These are phyloP conservation scores for Nitzschia sp. DNA, from an alignment of 108 stramenopile species.

Conservation along the genomic window DNA sequence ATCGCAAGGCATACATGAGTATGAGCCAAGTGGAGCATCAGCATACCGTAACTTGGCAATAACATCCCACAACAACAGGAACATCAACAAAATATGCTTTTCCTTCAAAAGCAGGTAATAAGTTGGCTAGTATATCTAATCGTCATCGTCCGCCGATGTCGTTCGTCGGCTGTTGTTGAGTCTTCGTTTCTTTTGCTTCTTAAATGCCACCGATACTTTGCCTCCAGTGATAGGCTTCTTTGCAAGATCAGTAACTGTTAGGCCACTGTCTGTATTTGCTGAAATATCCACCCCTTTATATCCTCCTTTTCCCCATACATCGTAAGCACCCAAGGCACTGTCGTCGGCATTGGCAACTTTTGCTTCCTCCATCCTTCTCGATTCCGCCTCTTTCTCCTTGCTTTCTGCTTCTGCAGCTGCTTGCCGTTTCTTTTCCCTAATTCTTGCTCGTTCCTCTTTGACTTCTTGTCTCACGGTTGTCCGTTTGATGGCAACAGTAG, in stretches of 20 bases:
- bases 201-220: constrained; percentile 32
- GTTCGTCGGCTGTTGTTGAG: constrained; percentile 42
- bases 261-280: constrained; percentile 35
- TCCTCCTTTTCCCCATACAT: constrained; percentile 62
- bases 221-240: constrained; percentile 48
- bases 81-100: too few species aligned
- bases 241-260: constrained; percentile 48
- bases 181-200: constrained; percentile 25
- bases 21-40: too few species aligned
- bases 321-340: constrained; percentile 83
- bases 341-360: constrained; percentile 77
- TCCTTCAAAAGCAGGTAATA: too few species aligned
- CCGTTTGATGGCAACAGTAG: constrained; percentile 63
- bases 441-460: constrained; percentile 60
- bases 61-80: too few species aligned
- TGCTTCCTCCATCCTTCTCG: constrained; percentile 77
- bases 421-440: constrained; percentile 37
- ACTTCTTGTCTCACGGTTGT: constrained; percentile 64
- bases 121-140: neutral
- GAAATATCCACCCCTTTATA: constrained; percentile 83
- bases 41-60: too few species aligned
- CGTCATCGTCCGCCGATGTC: constrained; percentile 64
- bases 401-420: constrained; percentile 44
- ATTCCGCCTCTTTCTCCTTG: constrained; percentile 49
- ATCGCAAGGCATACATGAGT: too few species aligned